Percentiles rank a stretch among this genome's conserved stretches.
phyloP scores from a whole-genome alignment of 257 asterid genomes.

The Paulownia fortunei region DNA sequence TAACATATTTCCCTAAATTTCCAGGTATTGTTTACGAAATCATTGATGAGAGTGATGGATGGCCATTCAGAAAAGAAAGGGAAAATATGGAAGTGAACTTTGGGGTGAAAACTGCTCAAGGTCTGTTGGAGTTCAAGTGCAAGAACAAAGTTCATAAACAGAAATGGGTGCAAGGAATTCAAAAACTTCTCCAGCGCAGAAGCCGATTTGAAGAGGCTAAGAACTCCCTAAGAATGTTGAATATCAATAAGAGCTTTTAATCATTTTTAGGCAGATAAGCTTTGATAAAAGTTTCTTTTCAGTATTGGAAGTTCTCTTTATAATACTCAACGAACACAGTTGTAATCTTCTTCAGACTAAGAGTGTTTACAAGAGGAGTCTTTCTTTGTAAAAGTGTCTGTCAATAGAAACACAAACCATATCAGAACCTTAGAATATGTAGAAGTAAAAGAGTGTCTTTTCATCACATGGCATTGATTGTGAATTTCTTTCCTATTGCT shows the following conservation, averaged over 20 bases:
- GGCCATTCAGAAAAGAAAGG: constrained; percentile 73
- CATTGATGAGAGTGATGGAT: constrained; percentile 56
- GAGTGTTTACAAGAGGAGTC: constrained; percentile 5
- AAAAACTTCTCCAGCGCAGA: constrained; percentile 49
- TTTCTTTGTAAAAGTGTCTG: constrained; percentile 7
- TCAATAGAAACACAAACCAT: not conserved
- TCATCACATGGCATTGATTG: constrained; percentile 4
- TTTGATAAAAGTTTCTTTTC: constrained; percentile 16
- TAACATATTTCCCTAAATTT: not conserved
- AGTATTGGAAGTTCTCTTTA: not conserved
- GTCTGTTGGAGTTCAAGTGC: constrained; percentile 84
- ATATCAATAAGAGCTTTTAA: constrained; percentile 48
- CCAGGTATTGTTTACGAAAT: constrained; percentile 79
- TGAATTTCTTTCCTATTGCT: not conserved
- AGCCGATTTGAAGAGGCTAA: constrained; percentile 58
- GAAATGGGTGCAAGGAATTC: constrained; percentile 77
- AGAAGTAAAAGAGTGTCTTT: not conserved
- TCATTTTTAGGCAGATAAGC: not conserved
- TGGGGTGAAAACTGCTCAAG: constrained; percentile 76
- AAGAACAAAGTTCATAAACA: constrained; percentile 67
- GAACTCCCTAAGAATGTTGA: constrained; percentile 52
- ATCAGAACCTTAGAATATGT: constrained; percentile 8
- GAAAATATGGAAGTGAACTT: constrained; percentile 67
- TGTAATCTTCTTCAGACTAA: constrained; percentile 11
- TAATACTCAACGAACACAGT: not conserved